phyloP scores from a whole-genome alignment of 257 asterid species.

The Cruciata laevipes region DNA sequence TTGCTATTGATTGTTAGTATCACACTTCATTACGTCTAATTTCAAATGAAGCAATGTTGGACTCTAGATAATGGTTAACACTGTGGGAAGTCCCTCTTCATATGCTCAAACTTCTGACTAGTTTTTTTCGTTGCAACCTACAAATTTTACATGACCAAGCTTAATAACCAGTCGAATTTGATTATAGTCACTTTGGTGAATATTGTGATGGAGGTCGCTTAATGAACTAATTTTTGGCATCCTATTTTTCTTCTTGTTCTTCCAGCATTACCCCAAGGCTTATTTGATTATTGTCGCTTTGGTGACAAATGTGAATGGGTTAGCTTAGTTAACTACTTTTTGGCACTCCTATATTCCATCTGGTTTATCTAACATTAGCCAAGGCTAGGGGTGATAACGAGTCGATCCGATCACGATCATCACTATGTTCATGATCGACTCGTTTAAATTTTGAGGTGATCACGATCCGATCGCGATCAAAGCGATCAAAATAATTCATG shows the following conservation, averaged over 20 bases:
- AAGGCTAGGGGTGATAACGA: too few relatives aligned
- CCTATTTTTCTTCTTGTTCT: background rate
- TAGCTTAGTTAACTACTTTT: background rate
- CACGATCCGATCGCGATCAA: too few relatives aligned
- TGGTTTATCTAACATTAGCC: background rate
- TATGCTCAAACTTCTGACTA: background rate
- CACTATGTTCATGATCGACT: too few relatives aligned
- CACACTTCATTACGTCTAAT: background rate
- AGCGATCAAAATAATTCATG: too few relatives aligned
- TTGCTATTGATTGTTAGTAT: background rate
- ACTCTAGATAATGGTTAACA: conserved; percentile 1
- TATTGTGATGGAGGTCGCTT: background rate
- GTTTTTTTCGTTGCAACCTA: background rate
- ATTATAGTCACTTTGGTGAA: conserved; percentile 1
- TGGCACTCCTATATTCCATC: background rate
- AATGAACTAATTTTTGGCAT: background rate
- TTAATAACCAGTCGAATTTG: background rate
- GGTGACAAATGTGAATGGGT: background rate
- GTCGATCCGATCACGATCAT: too few relatives aligned
- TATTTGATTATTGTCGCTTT: conserved; percentile 1
- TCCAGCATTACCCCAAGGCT: background rate
- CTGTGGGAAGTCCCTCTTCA: background rate
- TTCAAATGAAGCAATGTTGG: background rate
- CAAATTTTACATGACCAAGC: background rate
- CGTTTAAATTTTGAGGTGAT: too few relatives aligned